Base-by-base conservation (phyloP, 371 early-diverging fungal species). In the Apophysomyces ossiformis region DNA sequence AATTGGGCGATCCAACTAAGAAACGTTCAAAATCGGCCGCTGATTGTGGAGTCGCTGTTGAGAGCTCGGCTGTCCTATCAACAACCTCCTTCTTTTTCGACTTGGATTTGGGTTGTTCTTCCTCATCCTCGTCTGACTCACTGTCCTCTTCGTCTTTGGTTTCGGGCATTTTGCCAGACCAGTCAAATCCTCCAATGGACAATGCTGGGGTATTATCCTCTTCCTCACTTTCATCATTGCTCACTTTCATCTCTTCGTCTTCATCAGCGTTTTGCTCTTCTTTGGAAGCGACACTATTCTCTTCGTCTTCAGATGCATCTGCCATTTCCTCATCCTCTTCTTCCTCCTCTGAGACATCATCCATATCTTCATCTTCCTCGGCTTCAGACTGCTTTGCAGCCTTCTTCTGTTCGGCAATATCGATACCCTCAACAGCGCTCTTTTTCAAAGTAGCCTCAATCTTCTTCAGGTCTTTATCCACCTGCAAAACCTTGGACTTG, bases 1-100 rank as follows among this genome's bases (percentile, higher is more conserved):
- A 92, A 84, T 96, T 94, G 70, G 99, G 99, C 35, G 96, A 95
- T 8, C 94, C 95, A 38, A 99, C 83, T 45, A 99, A 66, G 41
- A 96, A 75, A 57, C 96, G 89, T 70, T 99, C 98, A 72, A 90
- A 98, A 71, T 97, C 92, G 18, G 77, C 76, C 7, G 84, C 81
- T 1, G 81, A 79, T 69, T 89, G 86, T 21, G 89, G 89, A 38
- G 89, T 84, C 35, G 72, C 73, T 2, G 80, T 74, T 39, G 77
- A 75, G 26, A 88, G 66, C 60, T 90, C 87, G 11, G 81, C 89
- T 7, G 87, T 87, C 16, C 82, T 73, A 58, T 88, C 89, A 54
- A 75, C 77, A 9, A 79, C 81, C 35, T 73, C 70, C 38, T 71
- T 69, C 56, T 75, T 69, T 70, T 79, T 83, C 71, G 83, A 81